These are phyloP conservation scores for Periconia sp. DNA, from an alignment of 2,329 filamentous ascomycete species.

Conservation along the genomic window DNA sequence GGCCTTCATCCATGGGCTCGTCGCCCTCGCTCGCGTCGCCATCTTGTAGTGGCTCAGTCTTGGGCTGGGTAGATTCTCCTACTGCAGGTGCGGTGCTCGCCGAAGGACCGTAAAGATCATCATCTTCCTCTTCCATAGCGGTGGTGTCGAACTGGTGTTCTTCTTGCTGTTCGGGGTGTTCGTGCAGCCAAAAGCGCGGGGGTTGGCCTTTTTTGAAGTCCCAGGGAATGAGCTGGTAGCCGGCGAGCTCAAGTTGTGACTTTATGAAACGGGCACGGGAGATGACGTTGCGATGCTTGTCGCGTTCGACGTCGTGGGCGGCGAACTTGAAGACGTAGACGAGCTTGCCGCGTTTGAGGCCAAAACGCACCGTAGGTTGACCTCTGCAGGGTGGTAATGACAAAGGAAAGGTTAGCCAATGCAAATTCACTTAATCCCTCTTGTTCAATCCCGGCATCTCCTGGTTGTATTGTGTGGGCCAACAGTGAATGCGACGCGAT, in stretches of 20 bases:
- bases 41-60: constrained; percentile 33
- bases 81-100: constrained; percentile 20
- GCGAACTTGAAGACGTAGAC: constrained; percentile 25
- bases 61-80: constrained; percentile 9
- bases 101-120: constrained; percentile 53
- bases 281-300: constrained; percentile 31
- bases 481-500: too few species aligned
- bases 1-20: constrained; percentile 29
- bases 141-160: background rate
- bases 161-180: background rate
- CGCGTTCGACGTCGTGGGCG: constrained; percentile 24
- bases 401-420: constrained; percentile 23
- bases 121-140: constrained; percentile 55
- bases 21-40: constrained; percentile 49
- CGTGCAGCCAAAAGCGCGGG: constrained; percentile 21
- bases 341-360: constrained; percentile 24
- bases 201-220: constrained; percentile 26
- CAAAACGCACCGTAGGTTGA: constrained; percentile 17
- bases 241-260: constrained; percentile 15
- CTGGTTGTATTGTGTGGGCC: too few species aligned
- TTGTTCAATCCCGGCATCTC: background rate
- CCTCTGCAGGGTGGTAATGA: constrained; percentile 8
- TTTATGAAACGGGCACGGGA: constrained; percentile 26
- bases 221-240: constrained; percentile 25
- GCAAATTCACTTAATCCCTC: background rate